Conservation (phyloP, 805 yeast species). For the Candida khao-thaluensis region DNA sequence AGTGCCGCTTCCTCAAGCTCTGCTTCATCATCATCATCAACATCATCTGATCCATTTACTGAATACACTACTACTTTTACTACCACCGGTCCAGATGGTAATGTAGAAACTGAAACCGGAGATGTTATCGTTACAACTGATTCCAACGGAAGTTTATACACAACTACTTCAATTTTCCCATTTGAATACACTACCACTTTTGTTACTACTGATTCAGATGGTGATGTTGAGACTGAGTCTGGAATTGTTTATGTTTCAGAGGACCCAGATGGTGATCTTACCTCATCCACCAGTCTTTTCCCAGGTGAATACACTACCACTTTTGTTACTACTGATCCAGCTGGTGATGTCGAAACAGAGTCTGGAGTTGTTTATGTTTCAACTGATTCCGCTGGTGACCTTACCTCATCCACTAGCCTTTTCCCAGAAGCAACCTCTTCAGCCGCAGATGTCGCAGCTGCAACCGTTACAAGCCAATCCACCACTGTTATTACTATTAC, state of each 20-base stretch:
- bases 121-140: constrained; percentile 19
- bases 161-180: constrained; percentile 9
- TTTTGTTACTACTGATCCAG: constrained; percentile 7
- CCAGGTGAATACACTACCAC: not conserved
- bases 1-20: constrained; percentile 2
- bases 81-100: constrained; percentile 17
- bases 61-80: constrained; percentile 20
- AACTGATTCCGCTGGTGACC: too few relatives aligned
- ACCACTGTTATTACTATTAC: constrained; percentile 35
- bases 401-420: too few relatives aligned
- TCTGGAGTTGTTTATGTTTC: too few relatives aligned
- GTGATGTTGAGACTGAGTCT: constrained; percentile 14
- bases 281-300: constrained; percentile 17
- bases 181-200: constrained; percentile 20
- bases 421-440: too few relatives aligned
- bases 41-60: constrained; percentile 8
- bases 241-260: constrained; percentile 19
- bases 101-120: constrained; percentile 13
- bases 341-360: too few relatives aligned
- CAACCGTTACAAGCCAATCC: not conserved
- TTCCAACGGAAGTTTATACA: constrained; percentile 16
- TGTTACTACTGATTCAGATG: constrained; percentile 12
- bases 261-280: constrained; percentile 15
- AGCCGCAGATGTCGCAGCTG: too few relatives aligned
- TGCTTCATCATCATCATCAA: not conserved